These are phyloP conservation scores for Penicillium odoratum DNA, from an alignment of 495 filamentous ascomycete genomes.

Conservation along the genomic window DNA sequence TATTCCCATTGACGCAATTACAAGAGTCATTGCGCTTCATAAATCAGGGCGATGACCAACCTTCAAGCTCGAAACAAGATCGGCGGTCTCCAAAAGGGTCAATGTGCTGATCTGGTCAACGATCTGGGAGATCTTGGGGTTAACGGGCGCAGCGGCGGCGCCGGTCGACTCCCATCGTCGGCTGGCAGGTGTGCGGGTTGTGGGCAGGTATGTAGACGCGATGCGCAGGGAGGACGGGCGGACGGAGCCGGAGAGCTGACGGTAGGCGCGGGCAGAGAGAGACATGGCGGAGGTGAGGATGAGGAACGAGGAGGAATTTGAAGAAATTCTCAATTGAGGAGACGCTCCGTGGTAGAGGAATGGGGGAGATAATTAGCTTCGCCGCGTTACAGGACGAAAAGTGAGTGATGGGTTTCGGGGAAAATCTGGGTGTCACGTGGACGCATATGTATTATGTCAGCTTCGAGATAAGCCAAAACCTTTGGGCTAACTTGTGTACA, in stretches of 20 bases:
- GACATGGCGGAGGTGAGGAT: constrained; percentile 36
- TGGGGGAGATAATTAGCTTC: constrained; percentile 18
- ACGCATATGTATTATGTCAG: constrained; percentile 11
- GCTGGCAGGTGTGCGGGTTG: constrained; percentile 40
- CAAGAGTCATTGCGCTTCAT: neutral
- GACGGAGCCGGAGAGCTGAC: constrained; percentile 48
- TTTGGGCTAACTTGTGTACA: neutral
- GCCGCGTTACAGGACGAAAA: constrained; percentile 24
- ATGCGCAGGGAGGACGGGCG: constrained; percentile 47
- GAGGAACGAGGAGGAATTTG: constrained; percentile 12
- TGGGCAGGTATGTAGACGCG: constrained; percentile 41
- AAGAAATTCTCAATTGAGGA: constrained; percentile 9
- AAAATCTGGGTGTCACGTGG: constrained; percentile 47
- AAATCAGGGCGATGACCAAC: constrained; percentile 42
- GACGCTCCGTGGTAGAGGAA: constrained; percentile 11
- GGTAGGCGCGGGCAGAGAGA: constrained; percentile 46
- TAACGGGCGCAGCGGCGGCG: constrained; percentile 58
- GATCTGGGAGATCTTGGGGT: constrained; percentile 87
- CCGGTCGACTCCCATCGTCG: constrained; percentile 51
- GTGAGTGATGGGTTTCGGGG: constrained; percentile 28
- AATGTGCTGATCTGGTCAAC: constrained; percentile 98
- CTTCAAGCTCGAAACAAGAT: constrained; percentile 90
- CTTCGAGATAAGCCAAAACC: constrained; percentile 1
- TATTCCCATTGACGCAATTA: neutral
- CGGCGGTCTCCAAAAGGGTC: constrained; percentile 94